phyloP scores from a whole-genome alignment of 257 asterid species.

The Fraxinus quadrangulata region DNA sequence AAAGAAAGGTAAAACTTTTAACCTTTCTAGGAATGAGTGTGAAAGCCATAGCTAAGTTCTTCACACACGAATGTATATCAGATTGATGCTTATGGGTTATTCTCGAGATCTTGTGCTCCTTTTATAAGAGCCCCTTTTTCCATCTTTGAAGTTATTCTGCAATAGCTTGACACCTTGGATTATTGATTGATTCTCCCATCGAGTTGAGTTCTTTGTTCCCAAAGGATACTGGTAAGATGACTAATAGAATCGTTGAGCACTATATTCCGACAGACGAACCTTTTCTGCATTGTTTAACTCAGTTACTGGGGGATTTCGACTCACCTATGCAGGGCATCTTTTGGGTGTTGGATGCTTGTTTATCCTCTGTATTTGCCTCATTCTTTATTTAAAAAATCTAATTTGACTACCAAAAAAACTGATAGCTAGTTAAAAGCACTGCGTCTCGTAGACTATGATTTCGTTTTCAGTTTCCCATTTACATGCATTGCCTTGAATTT shows the following conservation, averaged over 20 bases:
- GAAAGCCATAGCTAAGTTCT: neutral
- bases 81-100: neutral
- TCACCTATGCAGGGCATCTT: neutral
- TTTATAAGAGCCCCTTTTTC: neutral
- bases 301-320: neutral
- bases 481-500: neutral
- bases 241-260: neutral
- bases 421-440: neutral
- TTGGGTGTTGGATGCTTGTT: neutral
- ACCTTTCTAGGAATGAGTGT: neutral
- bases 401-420: neutral
- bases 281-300: neutral
- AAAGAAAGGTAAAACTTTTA: slow-evolving; percentile 52
- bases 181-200: neutral
- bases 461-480: neutral
- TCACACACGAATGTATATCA: neutral
- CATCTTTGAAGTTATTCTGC: neutral
- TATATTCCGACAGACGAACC: neutral
- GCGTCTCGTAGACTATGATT: neutral
- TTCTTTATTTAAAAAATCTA: neutral
- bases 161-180: neutral
- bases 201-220: neutral
- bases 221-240: neutral
- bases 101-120: neutral
- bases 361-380: neutral